These are phyloP conservation scores for Trichocomaceae sp. DNA, from an alignment of 2,329 filamentous ascomycete genomes.

Conservation along the genomic window DNA sequence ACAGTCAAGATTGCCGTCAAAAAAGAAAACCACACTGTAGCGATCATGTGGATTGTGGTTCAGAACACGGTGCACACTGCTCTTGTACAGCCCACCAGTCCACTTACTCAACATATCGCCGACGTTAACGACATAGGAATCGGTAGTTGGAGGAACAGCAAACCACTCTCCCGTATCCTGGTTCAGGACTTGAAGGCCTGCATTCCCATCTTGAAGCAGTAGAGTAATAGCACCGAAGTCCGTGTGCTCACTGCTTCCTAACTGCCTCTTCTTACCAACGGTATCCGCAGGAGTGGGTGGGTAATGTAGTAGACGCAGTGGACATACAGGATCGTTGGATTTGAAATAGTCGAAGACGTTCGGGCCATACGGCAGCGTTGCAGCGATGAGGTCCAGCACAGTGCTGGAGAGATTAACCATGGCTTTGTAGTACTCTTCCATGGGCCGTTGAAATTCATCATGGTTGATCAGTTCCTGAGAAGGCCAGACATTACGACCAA, in stretches of 20 bases:
- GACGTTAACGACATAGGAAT: constrained; percentile 48
- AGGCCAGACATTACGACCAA: constrained; percentile 43
- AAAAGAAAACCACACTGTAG: constrained; percentile 54
- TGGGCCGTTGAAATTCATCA: constrained; percentile 32
- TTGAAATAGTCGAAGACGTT: constrained; percentile 37
- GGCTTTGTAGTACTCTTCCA: constrained; percentile 37
- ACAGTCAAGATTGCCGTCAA: constrained; percentile 48
- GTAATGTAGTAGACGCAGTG: constrained; percentile 46
- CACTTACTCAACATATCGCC: constrained; percentile 46
- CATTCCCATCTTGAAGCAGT: constrained; percentile 47
- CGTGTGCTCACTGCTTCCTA: constrained; percentile 45
- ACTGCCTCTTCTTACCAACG: constrained; percentile 22
- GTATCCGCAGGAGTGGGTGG: constrained; percentile 36
- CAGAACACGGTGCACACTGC: constrained; percentile 51
- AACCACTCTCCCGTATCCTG: constrained; percentile 41
- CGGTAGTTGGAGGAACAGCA: constrained; percentile 38
- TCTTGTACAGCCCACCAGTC: constrained; percentile 51
- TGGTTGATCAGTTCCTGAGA: constrained; percentile 22
- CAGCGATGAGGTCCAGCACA: constrained; percentile 39
- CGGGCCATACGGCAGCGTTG: constrained; percentile 35
- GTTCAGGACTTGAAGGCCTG: constrained; percentile 49
- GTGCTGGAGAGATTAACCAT: constrained; percentile 36
- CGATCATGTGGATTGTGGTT: constrained; percentile 47
- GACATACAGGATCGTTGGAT: constrained; percentile 38
- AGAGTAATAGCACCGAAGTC: constrained; percentile 54